Evolutionary conservation across 306 rosid genomes (phyloP).

Genomic region (Sophora flavescens): DNA sequence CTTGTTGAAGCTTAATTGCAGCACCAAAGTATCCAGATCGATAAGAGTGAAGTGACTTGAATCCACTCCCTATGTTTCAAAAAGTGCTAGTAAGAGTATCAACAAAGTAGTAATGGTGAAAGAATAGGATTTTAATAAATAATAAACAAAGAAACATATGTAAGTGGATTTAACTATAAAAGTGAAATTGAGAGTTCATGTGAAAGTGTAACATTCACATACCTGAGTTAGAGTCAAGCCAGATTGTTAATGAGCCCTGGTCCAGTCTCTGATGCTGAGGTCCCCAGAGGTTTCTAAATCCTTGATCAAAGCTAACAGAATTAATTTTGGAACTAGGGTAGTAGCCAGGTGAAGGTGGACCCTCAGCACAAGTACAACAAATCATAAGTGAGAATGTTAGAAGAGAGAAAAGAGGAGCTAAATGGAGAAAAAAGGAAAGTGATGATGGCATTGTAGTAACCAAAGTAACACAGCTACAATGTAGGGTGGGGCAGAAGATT

Average conservation of each 20-base stretch:
- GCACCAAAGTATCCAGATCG: conserved; percentile 84
- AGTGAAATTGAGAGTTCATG: conserved; percentile 5
- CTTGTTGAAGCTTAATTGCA: conserved; percentile 80
- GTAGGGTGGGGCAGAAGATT: conserved; percentile 48
- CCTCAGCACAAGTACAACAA: conserved; percentile 53
- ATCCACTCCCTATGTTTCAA: conserved; percentile 78
- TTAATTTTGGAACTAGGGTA: conserved; percentile 65
- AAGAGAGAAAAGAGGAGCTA: conserved; percentile 53
- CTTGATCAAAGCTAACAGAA: conserved; percentile 65
- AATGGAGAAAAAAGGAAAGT: conserved; percentile 36
- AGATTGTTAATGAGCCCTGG: conserved; percentile 64
- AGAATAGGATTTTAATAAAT: background rate
- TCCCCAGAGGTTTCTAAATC: conserved; percentile 83
- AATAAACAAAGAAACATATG: background rate
- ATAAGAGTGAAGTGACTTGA: conserved; percentile 72
- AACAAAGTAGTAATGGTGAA: background rate
- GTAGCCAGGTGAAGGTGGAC: conserved; percentile 89
- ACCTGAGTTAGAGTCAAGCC: conserved; percentile 86
- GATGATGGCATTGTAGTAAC: conserved; percentile 44
- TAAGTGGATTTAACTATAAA: background rate
- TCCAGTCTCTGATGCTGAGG: conserved; percentile 75
- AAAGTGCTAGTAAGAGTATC: background rate
- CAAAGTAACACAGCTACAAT: conserved; percentile 52
- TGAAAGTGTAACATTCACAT: conserved; percentile 25
- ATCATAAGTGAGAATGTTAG: conserved; percentile 46